These are phyloP conservation scores for Paxillus ammoniavirescens DNA, from an alignment of 768 basidiomycete species.

Conservation along the genomic window DNA sequence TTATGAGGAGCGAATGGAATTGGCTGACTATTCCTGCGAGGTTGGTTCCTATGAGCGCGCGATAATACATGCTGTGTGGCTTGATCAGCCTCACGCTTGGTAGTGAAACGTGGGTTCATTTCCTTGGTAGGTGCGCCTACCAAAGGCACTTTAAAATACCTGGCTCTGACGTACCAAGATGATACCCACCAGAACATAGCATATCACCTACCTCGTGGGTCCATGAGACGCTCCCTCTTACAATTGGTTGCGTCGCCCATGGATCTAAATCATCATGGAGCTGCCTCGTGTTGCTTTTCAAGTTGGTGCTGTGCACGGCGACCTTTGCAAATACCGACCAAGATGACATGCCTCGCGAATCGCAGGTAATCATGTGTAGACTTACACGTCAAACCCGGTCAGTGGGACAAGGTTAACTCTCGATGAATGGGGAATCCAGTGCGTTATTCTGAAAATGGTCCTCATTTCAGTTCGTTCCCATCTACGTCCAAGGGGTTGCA, in stretches of 20 bases:
- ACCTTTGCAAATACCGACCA: slow-evolving; percentile 12
- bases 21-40: not conserved
- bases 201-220: not conserved
- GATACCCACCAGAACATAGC: not conserved
- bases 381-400: slow-evolving; percentile 20
- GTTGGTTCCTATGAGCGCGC: not conserved
- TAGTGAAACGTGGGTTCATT: not conserved
- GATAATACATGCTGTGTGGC: not conserved
- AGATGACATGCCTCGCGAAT: slow-evolving; percentile 6
- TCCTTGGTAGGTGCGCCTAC: not conserved
- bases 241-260: not conserved
- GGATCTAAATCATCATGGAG: slow-evolving; percentile 1
- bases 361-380: slow-evolving; percentile 4
- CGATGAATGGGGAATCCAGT: slow-evolving; percentile 17
- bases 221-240: not conserved
- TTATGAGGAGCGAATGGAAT: not conserved
- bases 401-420: slow-evolving; percentile 34
- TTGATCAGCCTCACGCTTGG: not conserved
- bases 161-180: not conserved
- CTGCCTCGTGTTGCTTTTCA: not conserved
- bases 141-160: not conserved
- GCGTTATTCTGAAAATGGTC: slow-evolving; percentile 15
- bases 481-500: slow-evolving; percentile 2
- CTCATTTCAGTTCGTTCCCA: slow-evolving; percentile 1
- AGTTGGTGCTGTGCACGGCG: slow-evolving; percentile 18